Percentiles rank a stretch among this genome's conserved stretches.
Conservation (phyloP, 331 rosid genomes). For the Malus hybrid region DNA sequence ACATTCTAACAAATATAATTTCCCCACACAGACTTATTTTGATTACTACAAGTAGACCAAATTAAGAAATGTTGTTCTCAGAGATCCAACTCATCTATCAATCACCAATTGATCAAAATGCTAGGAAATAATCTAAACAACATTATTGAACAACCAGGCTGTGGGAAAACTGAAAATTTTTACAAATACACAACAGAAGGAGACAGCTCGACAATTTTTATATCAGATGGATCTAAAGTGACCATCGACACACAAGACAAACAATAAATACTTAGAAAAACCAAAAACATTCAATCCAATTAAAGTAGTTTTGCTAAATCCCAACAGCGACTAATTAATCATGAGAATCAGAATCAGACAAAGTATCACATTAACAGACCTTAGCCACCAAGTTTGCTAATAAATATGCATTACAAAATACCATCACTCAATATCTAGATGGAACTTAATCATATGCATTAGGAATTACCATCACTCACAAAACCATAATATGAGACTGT, state of each 20-base stretch:
- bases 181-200: not conserved
- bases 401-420: not conserved
- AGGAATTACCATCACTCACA: slow-evolving; percentile 84
- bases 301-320: not conserved
- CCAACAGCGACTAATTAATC: not conserved
- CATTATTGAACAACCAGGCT: not conserved
- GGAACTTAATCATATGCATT: not conserved
- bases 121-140: not conserved
- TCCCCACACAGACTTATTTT: not conserved
- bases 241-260: not conserved
- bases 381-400: not conserved
- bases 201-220: not conserved
- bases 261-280: not conserved
- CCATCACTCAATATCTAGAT: not conserved
- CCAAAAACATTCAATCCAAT: not conserved
- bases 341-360: not conserved
- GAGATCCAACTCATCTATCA: not conserved
- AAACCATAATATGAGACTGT: slow-evolving; percentile 96
- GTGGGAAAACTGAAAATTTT: not conserved
- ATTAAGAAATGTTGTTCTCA: not conserved
- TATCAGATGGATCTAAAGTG: not conserved
- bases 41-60: not conserved
- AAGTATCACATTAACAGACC: not conserved
- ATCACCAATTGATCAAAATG: slow-evolving; percentile 1
- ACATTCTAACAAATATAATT: not conserved